These are phyloP conservation scores for Talaromyces ruber DNA, from an alignment of 495 filamentous ascomycete species.

Conservation along the genomic window DNA sequence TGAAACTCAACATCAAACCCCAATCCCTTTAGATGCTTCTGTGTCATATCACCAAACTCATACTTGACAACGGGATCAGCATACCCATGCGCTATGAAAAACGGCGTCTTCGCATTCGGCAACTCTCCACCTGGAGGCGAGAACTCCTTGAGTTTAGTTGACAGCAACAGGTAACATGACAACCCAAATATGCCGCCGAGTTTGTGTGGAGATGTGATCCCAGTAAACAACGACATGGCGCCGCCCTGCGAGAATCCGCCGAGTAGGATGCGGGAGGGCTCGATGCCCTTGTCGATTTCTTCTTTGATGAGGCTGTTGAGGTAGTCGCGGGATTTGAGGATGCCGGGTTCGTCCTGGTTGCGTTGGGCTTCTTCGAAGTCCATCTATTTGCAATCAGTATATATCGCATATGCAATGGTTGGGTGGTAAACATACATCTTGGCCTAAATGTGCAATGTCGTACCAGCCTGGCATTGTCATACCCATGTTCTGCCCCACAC, in stretches of 20 bases:
- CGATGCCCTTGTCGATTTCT: conserved; percentile 76
- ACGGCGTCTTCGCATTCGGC: conserved; percentile 69
- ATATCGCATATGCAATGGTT: background rate
- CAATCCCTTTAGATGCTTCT: conserved; percentile 50
- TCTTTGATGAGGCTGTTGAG: conserved; percentile 75
- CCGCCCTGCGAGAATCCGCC: conserved; percentile 61
- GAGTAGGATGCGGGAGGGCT: conserved; percentile 72
- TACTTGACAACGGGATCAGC: conserved; percentile 62
- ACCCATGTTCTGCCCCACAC: conserved; percentile 54
- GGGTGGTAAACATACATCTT: conserved; percentile 25
- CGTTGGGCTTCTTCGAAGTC: conserved; percentile 39
- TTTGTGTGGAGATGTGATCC: conserved; percentile 63
- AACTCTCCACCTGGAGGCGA: conserved; percentile 44
- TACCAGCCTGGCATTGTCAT: conserved; percentile 91
- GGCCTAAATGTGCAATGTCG: conserved; percentile 60
- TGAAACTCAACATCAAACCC: conserved; percentile 66
- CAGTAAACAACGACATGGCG: conserved; percentile 53
- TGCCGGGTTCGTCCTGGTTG: conserved; percentile 71
- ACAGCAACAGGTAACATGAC: conserved; percentile 72
- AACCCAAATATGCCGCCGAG: conserved; percentile 84
- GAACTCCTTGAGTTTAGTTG: conserved; percentile 58
- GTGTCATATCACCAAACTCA: conserved; percentile 58
- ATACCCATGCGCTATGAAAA: conserved; percentile 83
- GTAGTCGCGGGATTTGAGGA: conserved; percentile 61
- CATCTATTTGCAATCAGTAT: conserved; percentile 9